Base-by-base conservation (phyloP, 495 filamentous ascomycete genomes). In the Tricharina praecox region DNA sequence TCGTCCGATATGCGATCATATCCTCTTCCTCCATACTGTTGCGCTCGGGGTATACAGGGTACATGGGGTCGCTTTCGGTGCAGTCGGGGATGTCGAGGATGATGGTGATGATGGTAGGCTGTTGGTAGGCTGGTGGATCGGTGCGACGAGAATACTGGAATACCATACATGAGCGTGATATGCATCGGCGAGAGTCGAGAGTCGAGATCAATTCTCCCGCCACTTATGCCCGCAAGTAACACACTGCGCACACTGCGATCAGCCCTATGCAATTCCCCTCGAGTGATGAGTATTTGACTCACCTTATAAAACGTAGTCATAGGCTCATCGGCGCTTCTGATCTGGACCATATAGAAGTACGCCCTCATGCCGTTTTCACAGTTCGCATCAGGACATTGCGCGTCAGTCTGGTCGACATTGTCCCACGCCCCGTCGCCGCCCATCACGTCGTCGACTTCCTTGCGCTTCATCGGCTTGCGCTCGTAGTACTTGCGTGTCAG, bases 261-360 rank as follows among this genome's bases (percentile, higher is more conserved):
- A 63, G 55, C 55, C 43, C 30, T 25, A 35, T 26, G 9, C 23
- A 26, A 10, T 23, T 37, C 20, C 21, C 35, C 25, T 32, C 21
- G 1, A 43, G 20, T 24, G 40, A 23, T 8, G 19, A 38, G 23
- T 28, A 30, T 42, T 20, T 19, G 45, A 37, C 44, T 15, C 53
- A 87, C 84, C 81, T 82, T 86, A 63, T 79, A 87, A 65, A 97
- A 96, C 33, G 73, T 83, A 39, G 90, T 97, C 85, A 93, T 94
- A 44, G 90, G 90, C 71, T 97, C 90, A 67, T 97, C 90, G 33
- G 92, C 90, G 68, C 84, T 93, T 49, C 90, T 78, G 67, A 94
- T 96, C 73, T 97, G 90, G 56, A 95, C 77, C 73, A 88, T 82
- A 67, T 85, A 92, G 72, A 84, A 95, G 49, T 83, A 92, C 28